A percentile compares a stretch with the other conserved stretches of the same genome.
Conservation (phyloP, 164 flowering plant species). For the Hamamelis virginiana region DNA sequence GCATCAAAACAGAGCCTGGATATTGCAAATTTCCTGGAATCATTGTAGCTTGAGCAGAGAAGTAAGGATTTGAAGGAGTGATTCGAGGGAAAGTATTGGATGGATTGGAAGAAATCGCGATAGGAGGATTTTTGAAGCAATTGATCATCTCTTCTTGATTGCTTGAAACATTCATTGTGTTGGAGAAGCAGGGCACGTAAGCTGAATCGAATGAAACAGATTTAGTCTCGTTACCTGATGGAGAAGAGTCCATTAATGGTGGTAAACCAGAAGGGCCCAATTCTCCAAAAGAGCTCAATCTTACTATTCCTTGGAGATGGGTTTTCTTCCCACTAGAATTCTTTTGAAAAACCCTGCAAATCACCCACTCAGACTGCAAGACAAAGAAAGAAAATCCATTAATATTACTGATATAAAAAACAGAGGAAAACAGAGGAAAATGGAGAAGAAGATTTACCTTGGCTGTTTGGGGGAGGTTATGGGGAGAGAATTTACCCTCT, state of each 20-base stretch:
- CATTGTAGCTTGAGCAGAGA: conserved; percentile 28
- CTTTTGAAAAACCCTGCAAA: conserved; percentile 88
- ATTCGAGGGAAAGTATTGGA: conserved; percentile 20
- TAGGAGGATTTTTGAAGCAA: conserved; percentile 32
- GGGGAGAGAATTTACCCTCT: conserved; percentile 72
- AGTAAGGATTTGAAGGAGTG: conserved; percentile 28
- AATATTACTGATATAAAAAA: neutral
- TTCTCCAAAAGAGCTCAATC: conserved; percentile 40
- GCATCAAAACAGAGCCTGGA: conserved; percentile 35
- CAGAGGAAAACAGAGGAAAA: conserved; percentile 6
- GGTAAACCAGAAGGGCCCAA: conserved; percentile 47
- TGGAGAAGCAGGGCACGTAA: conserved; percentile 93
- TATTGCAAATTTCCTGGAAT: conserved; percentile 26
- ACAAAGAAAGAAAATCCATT: neutral
- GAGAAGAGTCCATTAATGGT: conserved; percentile 64
- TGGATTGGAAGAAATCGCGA: conserved; percentile 20
- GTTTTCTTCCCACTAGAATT: conserved; percentile 73
- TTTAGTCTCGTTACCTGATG: conserved; percentile 27
- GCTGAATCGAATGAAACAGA: conserved; percentile 16
- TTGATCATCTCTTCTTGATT: conserved; percentile 20
- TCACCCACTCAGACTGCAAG: conserved; percentile 95
- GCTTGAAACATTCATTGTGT: conserved; percentile 21
- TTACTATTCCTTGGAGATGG: conserved; percentile 48
- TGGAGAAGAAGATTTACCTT: conserved; percentile 43
- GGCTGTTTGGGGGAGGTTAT: conserved; percentile 63